These are phyloP conservation scores for Ambrosia artemisiifolia DNA, from an alignment of 129 eudicot species.

Conservation along the genomic window DNA sequence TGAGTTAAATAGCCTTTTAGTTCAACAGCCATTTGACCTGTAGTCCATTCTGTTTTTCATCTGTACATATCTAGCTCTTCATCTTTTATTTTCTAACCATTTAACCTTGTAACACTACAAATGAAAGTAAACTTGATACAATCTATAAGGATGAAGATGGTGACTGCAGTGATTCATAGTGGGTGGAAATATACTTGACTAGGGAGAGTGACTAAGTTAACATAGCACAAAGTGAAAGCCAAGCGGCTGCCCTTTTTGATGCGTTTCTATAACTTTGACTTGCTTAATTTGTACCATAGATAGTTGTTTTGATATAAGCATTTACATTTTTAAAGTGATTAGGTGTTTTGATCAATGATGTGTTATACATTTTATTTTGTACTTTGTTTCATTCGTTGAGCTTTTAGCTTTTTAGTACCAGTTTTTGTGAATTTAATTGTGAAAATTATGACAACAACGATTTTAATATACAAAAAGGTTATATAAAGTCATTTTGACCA, in stretches of 20 bases:
- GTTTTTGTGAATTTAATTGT: not conserved
- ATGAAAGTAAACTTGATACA: too few relatives aligned
- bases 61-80: too few relatives aligned
- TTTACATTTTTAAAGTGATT: not conserved
- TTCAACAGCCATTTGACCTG: too few relatives aligned
- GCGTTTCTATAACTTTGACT: constrained; percentile 14
- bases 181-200: not conserved
- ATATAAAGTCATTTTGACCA: not conserved
- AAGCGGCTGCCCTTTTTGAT: constrained; percentile 3
- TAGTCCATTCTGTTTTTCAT: too few relatives aligned
- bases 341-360: not conserved
- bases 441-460: not conserved
- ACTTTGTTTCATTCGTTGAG: not conserved
- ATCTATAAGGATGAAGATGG: constrained; percentile 16
- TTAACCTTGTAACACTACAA: too few relatives aligned
- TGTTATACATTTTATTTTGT: constrained; percentile 2
- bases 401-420: constrained; percentile 5
- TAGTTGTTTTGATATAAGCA: not conserved
- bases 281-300: constrained; percentile 29
- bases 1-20: too few relatives aligned
- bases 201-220: constrained; percentile 2
- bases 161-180: constrained; percentile 31
- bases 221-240: not conserved
- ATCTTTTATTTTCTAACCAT: too few relatives aligned
- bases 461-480: not conserved